Conservation (phyloP, 1,139 yeast species). For the Yamadazyma sp. region DNA sequence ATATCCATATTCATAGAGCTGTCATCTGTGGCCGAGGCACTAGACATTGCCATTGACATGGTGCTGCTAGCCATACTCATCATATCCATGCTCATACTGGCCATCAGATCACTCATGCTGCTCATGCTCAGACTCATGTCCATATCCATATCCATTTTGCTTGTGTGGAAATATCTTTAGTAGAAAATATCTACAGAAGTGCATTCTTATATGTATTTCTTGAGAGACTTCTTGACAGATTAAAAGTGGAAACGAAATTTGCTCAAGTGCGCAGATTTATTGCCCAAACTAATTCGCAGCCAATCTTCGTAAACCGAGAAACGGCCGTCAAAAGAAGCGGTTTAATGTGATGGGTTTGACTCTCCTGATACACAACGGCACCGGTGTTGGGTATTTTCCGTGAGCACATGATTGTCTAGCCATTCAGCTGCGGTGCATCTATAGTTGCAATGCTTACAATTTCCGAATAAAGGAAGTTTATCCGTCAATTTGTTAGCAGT, state of each 20-base stretch:
- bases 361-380: conserved; percentile 24
- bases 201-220: not conserved
- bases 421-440: conserved; percentile 39
- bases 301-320: not conserved
- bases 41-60: conserved; percentile 6
- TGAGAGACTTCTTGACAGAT: too few species aligned
- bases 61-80: not conserved
- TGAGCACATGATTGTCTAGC: conserved; percentile 42
- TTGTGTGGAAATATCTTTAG: not conserved
- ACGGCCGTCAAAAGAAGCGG: not conserved
- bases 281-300: not conserved
- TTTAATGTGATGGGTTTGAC: conserved; percentile 4
- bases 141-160: conserved; percentile 3
- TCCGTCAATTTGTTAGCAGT: conserved; percentile 45
- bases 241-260: conserved; percentile 9
- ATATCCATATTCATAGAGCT: conserved; percentile 22
- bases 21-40: conserved; percentile 8
- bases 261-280: conserved; percentile 8
- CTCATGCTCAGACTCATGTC: conserved; percentile 4
- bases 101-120: conserved; percentile 1
- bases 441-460: conserved; percentile 40
- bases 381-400: conserved; percentile 20
- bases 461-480: conserved; percentile 39
- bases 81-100: conserved; percentile 6
- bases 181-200: too few species aligned